Evolutionary conservation across 257 asterid species (phyloP).

Genomic region (Thymus quinquecostatus): DNA sequence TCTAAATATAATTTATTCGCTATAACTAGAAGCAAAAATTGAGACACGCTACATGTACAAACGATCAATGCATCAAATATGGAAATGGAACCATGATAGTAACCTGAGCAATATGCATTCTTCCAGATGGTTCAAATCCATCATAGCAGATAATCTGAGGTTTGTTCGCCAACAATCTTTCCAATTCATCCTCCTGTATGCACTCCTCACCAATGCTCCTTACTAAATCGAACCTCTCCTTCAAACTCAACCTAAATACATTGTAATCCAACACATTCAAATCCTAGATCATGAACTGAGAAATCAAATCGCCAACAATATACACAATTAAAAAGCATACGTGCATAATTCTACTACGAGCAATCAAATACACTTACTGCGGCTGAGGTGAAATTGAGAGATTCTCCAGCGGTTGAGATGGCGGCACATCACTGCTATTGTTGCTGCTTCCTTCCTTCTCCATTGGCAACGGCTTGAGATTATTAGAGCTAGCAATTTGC

Average conservation of each 20-base stretch:
- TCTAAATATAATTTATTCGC: not conserved
- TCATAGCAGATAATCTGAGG: conserved; percentile 78
- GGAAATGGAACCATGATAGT: not conserved
- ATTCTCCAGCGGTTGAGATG: conserved; percentile 29
- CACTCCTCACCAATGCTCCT: conserved; percentile 94
- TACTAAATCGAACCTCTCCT: conserved; percentile 62
- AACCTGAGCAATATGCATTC: conserved; percentile 99
- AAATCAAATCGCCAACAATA: not conserved
- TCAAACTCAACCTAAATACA: conserved; percentile 51
- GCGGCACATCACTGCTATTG: conserved; percentile 27
- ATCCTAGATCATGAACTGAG: not conserved
- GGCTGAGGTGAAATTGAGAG: conserved; percentile 37
- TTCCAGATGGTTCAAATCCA: conserved; percentile 93
- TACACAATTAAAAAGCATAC: not conserved
- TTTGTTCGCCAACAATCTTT: conserved; percentile 65
- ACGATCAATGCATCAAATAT: not conserved
- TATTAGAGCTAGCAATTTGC: not conserved
- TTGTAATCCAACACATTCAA: conserved; percentile 15
- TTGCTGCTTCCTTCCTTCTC: conserved; percentile 31
- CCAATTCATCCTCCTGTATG: conserved; percentile 84
- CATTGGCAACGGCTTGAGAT: conserved; percentile 25
- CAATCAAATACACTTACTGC: conserved; percentile 21
- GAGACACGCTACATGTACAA: not conserved
- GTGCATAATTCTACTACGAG: not conserved
- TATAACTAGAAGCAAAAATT: not conserved